phyloP scores from a whole-genome alignment of 2,329 filamentous ascomycete genomes.

The Penicillium vulpinum region DNA sequence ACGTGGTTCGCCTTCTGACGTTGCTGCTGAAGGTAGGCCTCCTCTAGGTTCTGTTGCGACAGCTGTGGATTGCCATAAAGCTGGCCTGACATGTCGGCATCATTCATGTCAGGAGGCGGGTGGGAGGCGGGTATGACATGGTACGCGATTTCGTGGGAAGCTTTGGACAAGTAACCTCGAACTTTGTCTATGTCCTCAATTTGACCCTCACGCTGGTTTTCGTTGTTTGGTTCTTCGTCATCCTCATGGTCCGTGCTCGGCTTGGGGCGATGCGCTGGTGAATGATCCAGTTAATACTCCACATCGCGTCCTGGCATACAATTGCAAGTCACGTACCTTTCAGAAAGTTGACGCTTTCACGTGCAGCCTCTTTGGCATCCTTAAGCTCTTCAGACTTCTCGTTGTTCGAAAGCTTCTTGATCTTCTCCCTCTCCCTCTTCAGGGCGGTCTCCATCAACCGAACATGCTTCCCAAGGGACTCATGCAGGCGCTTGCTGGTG shows the following conservation, averaged over 20 bases:
- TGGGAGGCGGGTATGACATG: constrained; percentile 66
- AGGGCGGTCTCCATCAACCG: constrained; percentile 84
- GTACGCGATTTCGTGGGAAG: constrained; percentile 68
- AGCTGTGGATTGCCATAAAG: constrained; percentile 53
- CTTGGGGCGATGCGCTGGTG: constrained; percentile 47
- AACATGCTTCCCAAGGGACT: constrained; percentile 87
- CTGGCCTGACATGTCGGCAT: constrained; percentile 46
- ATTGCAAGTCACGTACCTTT: constrained; percentile 34
- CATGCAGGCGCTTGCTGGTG: constrained; percentile 83
- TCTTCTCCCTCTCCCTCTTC: constrained; percentile 75
- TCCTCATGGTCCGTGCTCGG: constrained; percentile 54
- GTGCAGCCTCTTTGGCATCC: constrained; percentile 48
- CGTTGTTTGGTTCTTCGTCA: constrained; percentile 44
- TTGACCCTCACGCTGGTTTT: constrained; percentile 51
- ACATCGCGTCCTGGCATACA: neutral
- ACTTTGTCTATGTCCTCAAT: constrained; percentile 65
- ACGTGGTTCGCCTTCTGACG: constrained; percentile 49
- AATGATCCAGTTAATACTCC: constrained; percentile 5
- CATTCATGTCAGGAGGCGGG: constrained; percentile 55
- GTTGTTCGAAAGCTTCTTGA: constrained; percentile 54
- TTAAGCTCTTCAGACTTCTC: constrained; percentile 53
- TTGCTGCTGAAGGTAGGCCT: constrained; percentile 59
- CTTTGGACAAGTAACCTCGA: constrained; percentile 63
- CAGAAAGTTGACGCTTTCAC: constrained; percentile 44
- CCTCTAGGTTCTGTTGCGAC: constrained; percentile 58